Evolutionary conservation across 352 stramenopile species (phyloP).

Genomic region (Phytophthora cactorum): DNA sequence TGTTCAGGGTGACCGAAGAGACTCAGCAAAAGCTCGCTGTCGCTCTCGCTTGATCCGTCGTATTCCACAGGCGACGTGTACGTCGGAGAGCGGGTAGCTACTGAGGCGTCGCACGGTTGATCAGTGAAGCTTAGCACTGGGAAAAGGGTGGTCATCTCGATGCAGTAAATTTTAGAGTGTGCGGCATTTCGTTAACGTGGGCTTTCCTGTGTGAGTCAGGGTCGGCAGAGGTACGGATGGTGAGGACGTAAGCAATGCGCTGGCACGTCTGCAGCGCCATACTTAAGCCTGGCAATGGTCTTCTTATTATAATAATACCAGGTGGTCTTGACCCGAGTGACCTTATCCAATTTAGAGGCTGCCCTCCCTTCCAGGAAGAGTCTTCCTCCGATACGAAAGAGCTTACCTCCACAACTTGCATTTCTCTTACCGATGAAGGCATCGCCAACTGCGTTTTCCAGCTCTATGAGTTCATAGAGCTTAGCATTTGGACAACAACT

Average conservation of each 20-base stretch:
- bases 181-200: conserved; percentile 3
- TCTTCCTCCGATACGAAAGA: neutral
- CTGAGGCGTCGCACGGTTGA: conserved; percentile 3
- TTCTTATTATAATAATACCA: neutral
- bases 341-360: conserved; percentile 17
- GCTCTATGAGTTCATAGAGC: neutral
- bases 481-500: neutral
- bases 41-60: conserved; percentile 20
- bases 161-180: conserved; percentile 14
- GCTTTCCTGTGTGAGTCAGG: conserved; percentile 8
- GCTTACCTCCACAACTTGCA: neutral
- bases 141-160: conserved; percentile 17
- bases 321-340: neutral
- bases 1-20: conserved; percentile 9
- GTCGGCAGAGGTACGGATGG: conserved; percentile 17
- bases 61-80: conserved; percentile 15
- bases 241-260: conserved; percentile 15
- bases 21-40: conserved; percentile 23
- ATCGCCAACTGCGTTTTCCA: neutral
- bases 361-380: too few species aligned
- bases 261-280: conserved; percentile 7
- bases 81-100: conserved; percentile 18
- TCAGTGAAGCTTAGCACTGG: neutral
- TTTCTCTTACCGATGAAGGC: neutral
- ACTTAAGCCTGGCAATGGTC: conserved; percentile 4